phyloP scores from a whole-genome alignment of 2,329 filamentous ascomycete species.

The Aspergillus sp. region DNA sequence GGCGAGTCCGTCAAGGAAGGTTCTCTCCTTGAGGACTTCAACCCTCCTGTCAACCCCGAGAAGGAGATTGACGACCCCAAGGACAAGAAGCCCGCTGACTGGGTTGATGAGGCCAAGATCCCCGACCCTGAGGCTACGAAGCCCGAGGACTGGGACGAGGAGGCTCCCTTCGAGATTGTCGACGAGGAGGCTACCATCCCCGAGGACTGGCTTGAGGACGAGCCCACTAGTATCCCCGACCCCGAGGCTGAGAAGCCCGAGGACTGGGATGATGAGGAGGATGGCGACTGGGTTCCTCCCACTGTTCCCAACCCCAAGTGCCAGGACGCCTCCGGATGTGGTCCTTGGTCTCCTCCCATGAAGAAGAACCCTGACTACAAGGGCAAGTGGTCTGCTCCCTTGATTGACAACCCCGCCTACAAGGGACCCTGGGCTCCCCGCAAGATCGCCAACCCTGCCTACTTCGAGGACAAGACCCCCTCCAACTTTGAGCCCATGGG shows the following conservation, averaged over 20 bases:
- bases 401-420: slow-evolving; percentile 96
- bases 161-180: slow-evolving; percentile 92
- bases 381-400: slow-evolving; percentile 94
- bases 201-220: slow-evolving; percentile 93
- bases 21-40: slow-evolving; percentile 90
- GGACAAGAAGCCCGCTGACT: slow-evolving; percentile 91
- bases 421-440: slow-evolving; percentile 92
- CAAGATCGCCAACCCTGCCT: slow-evolving; percentile 96
- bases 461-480: slow-evolving; percentile 95
- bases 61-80: slow-evolving; percentile 94
- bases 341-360: slow-evolving; percentile 86
- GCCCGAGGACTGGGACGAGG: slow-evolving; percentile 99
- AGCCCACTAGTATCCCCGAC: slow-evolving; percentile 80
- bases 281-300: slow-evolving; percentile 93
- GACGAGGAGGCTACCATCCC: slow-evolving; percentile 90
- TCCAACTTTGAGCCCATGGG: slow-evolving; percentile 98
- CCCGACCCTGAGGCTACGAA: slow-evolving; percentile 90
- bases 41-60: slow-evolving; percentile 86
- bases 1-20: slow-evolving; percentile 85
- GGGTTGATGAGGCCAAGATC: slow-evolving; percentile 93
- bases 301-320: slow-evolving; percentile 96
- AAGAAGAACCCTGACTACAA: slow-evolving; percentile 97
- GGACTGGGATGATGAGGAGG: slow-evolving; percentile 99
- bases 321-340: slow-evolving; percentile 87
- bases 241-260: slow-evolving; percentile 96